A percentile compares a stretch with the other conserved stretches of the same genome.
phyloP scores from a whole-genome alignment of 345 rosid genomes.

The Dimocarpus longan region DNA sequence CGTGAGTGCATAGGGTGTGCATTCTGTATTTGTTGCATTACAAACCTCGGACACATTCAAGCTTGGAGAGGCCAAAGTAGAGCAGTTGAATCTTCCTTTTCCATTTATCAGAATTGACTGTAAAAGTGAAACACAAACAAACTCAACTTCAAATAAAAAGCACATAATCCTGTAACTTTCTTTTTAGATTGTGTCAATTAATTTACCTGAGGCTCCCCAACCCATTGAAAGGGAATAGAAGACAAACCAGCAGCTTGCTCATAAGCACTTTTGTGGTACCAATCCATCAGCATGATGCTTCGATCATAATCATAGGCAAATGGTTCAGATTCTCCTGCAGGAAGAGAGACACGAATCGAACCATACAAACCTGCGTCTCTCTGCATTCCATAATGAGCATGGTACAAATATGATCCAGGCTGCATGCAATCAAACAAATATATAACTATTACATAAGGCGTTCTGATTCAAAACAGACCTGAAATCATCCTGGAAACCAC shows the following conservation, averaged over 20 bases:
- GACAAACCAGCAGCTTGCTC: constrained; percentile 67
- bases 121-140: not conserved
- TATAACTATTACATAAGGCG: not conserved
- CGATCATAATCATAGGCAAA: constrained; percentile 61
- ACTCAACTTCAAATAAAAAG: not conserved
- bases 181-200: not conserved
- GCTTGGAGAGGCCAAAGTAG: constrained; percentile 33
- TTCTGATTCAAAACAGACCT: no score
- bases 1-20: constrained; percentile 39
- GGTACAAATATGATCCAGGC: constrained; percentile 78
- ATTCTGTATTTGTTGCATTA: constrained; percentile 50
- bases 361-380: constrained; percentile 73
- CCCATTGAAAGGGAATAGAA: constrained; percentile 65
- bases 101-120: constrained; percentile 68
- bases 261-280: constrained; percentile 67
- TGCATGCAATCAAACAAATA: constrained; percentile 20
- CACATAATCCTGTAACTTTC: not conserved
- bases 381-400: constrained; percentile 85
- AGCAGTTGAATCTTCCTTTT: constrained; percentile 64
- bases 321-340: constrained; percentile 54
- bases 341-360: constrained; percentile 57
- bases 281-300: constrained; percentile 66
- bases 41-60: constrained; percentile 33
- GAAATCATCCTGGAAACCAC: no score
- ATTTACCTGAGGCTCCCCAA: constrained; percentile 74